Evolutionary conservation across 495 filamentous ascomycete species (phyloP).

Genomic region (Hypoxylon subgilvum): DNA sequence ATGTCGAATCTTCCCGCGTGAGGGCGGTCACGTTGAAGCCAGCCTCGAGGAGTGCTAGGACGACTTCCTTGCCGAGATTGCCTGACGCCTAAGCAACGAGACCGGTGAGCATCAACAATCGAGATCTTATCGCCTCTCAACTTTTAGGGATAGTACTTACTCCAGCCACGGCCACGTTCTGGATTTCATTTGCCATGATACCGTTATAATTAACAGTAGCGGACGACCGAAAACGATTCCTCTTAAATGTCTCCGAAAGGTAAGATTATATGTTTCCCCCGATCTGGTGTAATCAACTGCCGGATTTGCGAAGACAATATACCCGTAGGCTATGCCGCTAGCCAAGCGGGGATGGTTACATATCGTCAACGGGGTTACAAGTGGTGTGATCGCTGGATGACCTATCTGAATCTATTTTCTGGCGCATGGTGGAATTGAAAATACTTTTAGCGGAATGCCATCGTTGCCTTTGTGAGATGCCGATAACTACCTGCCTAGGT

Average conservation of each 20-base stretch:
- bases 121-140: not conserved
- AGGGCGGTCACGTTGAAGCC: slow-evolving; percentile 66
- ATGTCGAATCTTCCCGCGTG: slow-evolving; percentile 53
- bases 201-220: not conserved
- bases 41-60: slow-evolving; percentile 59
- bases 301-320: no score
- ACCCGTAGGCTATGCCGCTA: no score
- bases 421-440: no score
- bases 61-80: slow-evolving; percentile 62
- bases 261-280: not conserved
- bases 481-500: no score
- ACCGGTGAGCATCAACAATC: slow-evolving; percentile 1
- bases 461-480: no score
- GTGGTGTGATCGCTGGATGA: no score
- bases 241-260: not conserved
- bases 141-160: slow-evolving; percentile 41
- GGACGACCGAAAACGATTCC: not conserved
- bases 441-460: no score
- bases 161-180: slow-evolving; percentile 58
- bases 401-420: no score
- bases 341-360: no score
- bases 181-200: slow-evolving; percentile 53
- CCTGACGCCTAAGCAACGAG: slow-evolving; percentile 58
- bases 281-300: no score
- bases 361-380: no score